Evolutionary conservation across 2,329 filamentous ascomycete genomes (phyloP).

Genomic region (Purpureocillium takamizusanense): DNA sequence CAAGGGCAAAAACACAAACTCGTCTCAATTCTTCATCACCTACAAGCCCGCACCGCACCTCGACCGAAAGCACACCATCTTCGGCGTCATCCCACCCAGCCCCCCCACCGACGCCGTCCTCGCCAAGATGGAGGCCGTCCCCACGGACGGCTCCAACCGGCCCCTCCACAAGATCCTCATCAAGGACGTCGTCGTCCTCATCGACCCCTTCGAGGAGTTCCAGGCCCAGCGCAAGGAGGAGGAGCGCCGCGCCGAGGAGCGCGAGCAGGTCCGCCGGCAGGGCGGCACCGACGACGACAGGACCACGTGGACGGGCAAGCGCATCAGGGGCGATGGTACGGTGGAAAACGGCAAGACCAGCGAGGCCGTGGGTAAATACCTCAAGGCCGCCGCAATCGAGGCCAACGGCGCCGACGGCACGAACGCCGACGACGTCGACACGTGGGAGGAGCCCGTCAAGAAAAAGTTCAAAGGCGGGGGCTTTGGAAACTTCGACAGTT

Average conservation of each 20-base stretch:
- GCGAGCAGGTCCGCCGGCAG: conserved; percentile 50
- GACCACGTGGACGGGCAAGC: conserved; percentile 93
- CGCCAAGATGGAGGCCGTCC: conserved; percentile 65
- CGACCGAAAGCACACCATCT: conserved; percentile 95
- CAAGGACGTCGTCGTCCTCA: conserved; percentile 72
- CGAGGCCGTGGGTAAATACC: conserved; percentile 66
- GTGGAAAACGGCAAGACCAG: conserved; percentile 34
- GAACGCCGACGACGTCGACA: conserved; percentile 52
- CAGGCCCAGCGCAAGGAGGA: conserved; percentile 61
- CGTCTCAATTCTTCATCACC: conserved; percentile 87
- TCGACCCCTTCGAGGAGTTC: conserved; percentile 95
- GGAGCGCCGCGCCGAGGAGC: conserved; percentile 47
- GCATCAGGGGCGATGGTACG: conserved; percentile 61
- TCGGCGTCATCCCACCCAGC: conserved; percentile 75
- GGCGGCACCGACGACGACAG: conserved; percentile 80
- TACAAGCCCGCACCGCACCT: conserved; percentile 81
- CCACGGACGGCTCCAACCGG: conserved; percentile 65
- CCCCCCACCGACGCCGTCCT: conserved; percentile 47
- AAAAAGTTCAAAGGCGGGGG: conserved; percentile 74
- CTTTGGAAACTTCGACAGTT: conserved; percentile 92
- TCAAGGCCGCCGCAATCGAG: conserved; percentile 46
- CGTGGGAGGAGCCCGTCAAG: conserved; percentile 60
- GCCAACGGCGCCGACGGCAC: conserved; percentile 43
- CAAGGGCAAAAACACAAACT: conserved; percentile 97
- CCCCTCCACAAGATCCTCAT: conserved; percentile 75